Conservation (phyloP, 2,329 filamentous ascomycete genomes). For the Arthrobotrys musiformis region DNA sequence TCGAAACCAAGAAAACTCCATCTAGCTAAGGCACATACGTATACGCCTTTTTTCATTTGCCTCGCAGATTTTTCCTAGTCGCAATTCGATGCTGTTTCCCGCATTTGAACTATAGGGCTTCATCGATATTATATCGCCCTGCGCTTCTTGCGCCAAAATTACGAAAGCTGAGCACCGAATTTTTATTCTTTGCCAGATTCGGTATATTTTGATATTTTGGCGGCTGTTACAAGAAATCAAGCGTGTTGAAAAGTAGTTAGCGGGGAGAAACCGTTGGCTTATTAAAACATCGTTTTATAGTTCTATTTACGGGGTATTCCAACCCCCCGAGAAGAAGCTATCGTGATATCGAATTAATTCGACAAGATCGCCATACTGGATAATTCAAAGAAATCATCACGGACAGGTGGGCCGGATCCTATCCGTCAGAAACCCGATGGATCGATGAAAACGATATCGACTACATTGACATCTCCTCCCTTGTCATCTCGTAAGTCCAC, state of each 20-base stretch:
- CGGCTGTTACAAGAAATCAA: constrained; percentile 14
- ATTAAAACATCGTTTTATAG: constrained; percentile 9
- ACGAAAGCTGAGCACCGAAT: constrained; percentile 16
- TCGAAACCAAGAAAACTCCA: constrained; percentile 45
- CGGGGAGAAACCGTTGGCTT: not conserved
- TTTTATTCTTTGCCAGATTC: not conserved
- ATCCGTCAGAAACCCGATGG: constrained; percentile 54
- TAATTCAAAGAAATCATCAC: constrained; percentile 52
- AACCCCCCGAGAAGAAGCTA: constrained; percentile 2
- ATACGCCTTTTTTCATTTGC: constrained; percentile 3
- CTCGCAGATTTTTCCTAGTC: constrained; percentile 36
- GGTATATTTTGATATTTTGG: not conserved
- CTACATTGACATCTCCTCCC: constrained; percentile 25
- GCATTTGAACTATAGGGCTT: constrained; percentile 32
- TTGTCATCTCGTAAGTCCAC: constrained; percentile 47
- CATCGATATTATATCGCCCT: constrained; percentile 21
- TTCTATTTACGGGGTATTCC: not conserved
- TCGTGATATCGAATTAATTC: not conserved
- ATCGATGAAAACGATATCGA: constrained; percentile 53
- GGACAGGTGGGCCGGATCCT: constrained; percentile 53
- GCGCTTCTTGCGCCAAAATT: constrained; percentile 40
- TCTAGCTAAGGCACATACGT: constrained; percentile 31
- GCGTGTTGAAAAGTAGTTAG: constrained; percentile 25
- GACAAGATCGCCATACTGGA: constrained; percentile 55
- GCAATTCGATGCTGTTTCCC: constrained; percentile 31